phyloP scores from a whole-genome alignment of 2,329 filamentous ascomycete species.

The Cladosporium sp. region DNA sequence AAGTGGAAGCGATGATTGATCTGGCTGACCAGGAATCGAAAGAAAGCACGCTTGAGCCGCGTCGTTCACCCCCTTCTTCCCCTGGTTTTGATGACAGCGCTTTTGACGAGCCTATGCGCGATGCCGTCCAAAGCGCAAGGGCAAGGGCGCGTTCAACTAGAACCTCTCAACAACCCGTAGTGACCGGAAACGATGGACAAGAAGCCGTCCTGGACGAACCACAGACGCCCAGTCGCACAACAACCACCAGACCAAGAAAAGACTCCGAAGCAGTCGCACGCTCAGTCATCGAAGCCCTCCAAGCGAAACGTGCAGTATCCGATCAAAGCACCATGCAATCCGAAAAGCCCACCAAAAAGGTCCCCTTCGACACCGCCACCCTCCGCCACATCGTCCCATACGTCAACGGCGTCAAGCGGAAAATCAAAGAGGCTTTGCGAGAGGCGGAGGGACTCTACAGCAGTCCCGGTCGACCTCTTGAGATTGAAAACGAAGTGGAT shows the following conservation, averaged over 20 bases:
- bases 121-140: constrained; percentile 8
- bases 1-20: constrained; percentile 82
- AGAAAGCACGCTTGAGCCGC: constrained; percentile 46
- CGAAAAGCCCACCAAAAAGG: constrained; percentile 43
- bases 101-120: constrained; percentile 48
- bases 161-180: constrained; percentile 1
- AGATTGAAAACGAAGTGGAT: constrained; percentile 18
- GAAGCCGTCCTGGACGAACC: constrained; percentile 4
- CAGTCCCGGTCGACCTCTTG: constrained; percentile 33
- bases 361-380: constrained; percentile 63
- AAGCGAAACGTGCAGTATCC: constrained; percentile 31
- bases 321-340: constrained; percentile 25
- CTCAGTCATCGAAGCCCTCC: constrained; percentile 57
- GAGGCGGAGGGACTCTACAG: constrained; percentile 45
- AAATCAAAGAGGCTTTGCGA: constrained; percentile 44
- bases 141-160: constrained; percentile 9
- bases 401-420: constrained; percentile 43
- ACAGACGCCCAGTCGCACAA: constrained; percentile 11
- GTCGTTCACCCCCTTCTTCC: constrained; percentile 51
- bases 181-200: not conserved
- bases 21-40: constrained; percentile 66
- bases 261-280: constrained; percentile 56
- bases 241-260: constrained; percentile 45
- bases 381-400: constrained; percentile 57
- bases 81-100: constrained; percentile 55